phyloP scores from a whole-genome alignment of 805 yeast species.

The Yamadazyma sp. region DNA sequence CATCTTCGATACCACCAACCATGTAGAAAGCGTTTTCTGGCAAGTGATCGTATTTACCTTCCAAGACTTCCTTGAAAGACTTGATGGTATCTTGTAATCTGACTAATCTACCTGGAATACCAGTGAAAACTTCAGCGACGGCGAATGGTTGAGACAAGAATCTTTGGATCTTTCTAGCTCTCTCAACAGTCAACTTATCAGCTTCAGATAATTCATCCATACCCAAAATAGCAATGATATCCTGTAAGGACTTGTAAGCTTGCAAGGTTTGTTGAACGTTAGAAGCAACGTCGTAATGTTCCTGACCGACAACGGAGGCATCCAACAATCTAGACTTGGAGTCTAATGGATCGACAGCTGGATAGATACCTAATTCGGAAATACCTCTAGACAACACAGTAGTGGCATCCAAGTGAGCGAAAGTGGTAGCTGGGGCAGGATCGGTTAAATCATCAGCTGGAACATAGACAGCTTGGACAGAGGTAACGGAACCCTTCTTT shows the following conservation, averaged over 20 bases:
- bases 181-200: slow-evolving; percentile 98
- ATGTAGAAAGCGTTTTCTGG: slow-evolving; percentile 99
- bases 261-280: slow-evolving; percentile 97
- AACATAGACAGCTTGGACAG: slow-evolving; percentile 99
- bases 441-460: slow-evolving; percentile 99
- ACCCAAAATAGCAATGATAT: slow-evolving; percentile 99
- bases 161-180: slow-evolving; percentile 99
- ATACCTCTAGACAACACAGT: slow-evolving; percentile 99
- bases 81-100: slow-evolving; percentile 91
- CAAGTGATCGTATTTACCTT: slow-evolving; percentile 97
- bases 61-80: slow-evolving; percentile 96
- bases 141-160: slow-evolving; percentile 99
- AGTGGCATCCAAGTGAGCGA: slow-evolving; percentile 99
- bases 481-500: slow-evolving; percentile 98
- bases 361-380: slow-evolving; percentile 99
- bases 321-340: slow-evolving; percentile 98
- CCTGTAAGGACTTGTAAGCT: slow-evolving; percentile 99
- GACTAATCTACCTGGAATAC: slow-evolving; percentile 97
- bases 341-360: slow-evolving; percentile 99
- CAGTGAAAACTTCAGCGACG: slow-evolving; percentile 99
- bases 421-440: slow-evolving; percentile 99
- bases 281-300: slow-evolving; percentile 95
- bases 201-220: slow-evolving; percentile 99
- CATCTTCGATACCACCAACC: slow-evolving; percentile 99
- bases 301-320: slow-evolving; percentile 96